Percentiles rank a stretch among this genome's conserved stretches.
These are phyloP conservation scores for Chrysopogon serrulatus DNA, from an alignment of 176 grass and related monocot species.

Conservation along the genomic window DNA sequence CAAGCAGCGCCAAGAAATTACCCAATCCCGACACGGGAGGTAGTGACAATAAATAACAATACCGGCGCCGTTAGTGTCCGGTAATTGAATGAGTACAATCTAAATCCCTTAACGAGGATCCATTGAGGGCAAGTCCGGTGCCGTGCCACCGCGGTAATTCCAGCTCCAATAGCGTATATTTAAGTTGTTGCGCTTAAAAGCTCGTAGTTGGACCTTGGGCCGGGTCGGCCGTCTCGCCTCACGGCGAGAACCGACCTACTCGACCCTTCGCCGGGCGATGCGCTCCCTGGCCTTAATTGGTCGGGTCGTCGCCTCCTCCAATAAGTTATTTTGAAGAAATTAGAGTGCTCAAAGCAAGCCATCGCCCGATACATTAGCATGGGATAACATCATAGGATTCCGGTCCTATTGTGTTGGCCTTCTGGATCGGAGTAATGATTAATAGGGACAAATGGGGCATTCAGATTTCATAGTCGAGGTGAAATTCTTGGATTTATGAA, in stretches of 20 bases:
- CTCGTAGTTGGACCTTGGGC: background rate
- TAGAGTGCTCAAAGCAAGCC: too few species aligned
- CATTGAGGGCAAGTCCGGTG: background rate
- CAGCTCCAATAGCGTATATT: background rate
- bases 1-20: background rate
- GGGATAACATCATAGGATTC: slow-evolving; percentile 49
- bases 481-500: too few species aligned
- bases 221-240: background rate
- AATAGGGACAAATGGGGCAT: too few species aligned
- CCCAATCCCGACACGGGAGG: background rate
- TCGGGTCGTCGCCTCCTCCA: too few species aligned
- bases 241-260: too few species aligned
- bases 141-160: background rate
- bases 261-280: too few species aligned
- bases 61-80: background rate
- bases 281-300: too few species aligned
- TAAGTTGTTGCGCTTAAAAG: background rate
- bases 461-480: too few species aligned
- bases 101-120: background rate
- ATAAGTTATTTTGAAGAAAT: too few species aligned
- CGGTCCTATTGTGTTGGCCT: slow-evolving; percentile 25
- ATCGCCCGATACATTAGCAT: slow-evolving; percentile 54
- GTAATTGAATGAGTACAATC: background rate
- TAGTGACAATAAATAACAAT: slow-evolving; percentile 4
- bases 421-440: background rate